These are phyloP conservation scores for Fraxinus latifolia DNA, from an alignment of 305 asterid genomes.

Conservation along the genomic window DNA sequence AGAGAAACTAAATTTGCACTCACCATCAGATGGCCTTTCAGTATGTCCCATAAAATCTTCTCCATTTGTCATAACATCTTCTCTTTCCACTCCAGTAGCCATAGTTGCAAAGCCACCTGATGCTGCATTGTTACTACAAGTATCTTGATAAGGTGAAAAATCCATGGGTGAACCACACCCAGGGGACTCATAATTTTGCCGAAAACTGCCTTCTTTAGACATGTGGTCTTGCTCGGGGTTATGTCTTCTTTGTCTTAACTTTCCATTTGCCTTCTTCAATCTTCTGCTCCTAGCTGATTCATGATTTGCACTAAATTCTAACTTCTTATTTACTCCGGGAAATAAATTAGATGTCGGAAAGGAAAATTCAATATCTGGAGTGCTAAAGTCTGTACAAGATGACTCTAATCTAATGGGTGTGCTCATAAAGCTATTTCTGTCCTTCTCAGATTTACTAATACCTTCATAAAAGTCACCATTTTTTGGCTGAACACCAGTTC, in stretches of 20 bases:
- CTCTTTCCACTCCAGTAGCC: conserved; percentile 33
- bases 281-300: conserved; percentile 41
- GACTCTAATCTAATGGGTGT: conserved; percentile 29
- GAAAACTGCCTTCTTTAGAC: conserved; percentile 33
- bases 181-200: conserved; percentile 44
- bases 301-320: conserved; percentile 33
- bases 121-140: conserved; percentile 31
- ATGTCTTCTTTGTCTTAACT: conserved; percentile 43
- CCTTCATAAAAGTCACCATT: conserved; percentile 27
- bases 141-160: conserved; percentile 69
- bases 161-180: conserved; percentile 84
- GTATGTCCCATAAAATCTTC: conserved; percentile 25
- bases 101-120: conserved; percentile 22
- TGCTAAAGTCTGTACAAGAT: conserved; percentile 34
- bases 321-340: conserved; percentile 31
- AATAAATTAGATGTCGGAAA: conserved; percentile 35
- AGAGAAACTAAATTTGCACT: conserved; percentile 32
- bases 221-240: conserved; percentile 31
- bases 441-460: conserved; percentile 39
- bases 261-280: conserved; percentile 49
- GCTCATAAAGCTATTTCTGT: conserved; percentile 31
- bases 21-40: conserved; percentile 32
- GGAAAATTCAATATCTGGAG: conserved; percentile 40
- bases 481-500: conserved; percentile 22
- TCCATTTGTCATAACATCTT: conserved; percentile 23